Base-by-base conservation (phyloP, 176 grass and related monocot genomes). In the Melocanna baccifera region DNA sequence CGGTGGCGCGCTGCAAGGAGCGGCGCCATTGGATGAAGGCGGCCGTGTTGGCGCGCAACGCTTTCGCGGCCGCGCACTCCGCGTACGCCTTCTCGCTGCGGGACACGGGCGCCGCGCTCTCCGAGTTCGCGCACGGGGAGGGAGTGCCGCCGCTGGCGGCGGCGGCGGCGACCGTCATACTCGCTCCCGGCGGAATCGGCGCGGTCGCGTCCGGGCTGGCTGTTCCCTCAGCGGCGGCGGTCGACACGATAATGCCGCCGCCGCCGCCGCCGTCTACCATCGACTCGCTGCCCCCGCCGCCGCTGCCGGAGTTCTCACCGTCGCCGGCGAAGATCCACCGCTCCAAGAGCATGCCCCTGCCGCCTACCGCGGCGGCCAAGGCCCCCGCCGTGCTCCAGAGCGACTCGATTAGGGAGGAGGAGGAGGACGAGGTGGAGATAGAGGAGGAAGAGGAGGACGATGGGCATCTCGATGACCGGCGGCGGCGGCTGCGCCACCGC, bases 1-100 rank as follows among this genome's bases (percentile, higher is more conserved):
- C 89, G 43, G 96, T 99, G 67, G 86, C 87, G 84, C 86, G 90
- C 12, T 99, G 96, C 86, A 95, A 94, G 90, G 96, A 96, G 80
- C 87, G 93, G 63, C 83, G 93, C 7, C 93, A 94, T 69, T 72
- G 59, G 42, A 99, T 99, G 93, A 94, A 96, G 83, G 39, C 80
- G 36, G 93, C 91, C 47, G 93, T 99, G 5, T 71, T 74, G 16
- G 87, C 88, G 25, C 93, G 96, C 50, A 96, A 94, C 88, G 91
- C 93, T 30, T 99, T 99, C 89, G 91, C 96, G 0, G 89, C 91
- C 16, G 93, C 89, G 39, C 93, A 99, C 86, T 92, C 96, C 19
- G 89, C 88, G 5, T 99, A 99, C 81, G 89, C 91, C 32, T 73
- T 78, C 23, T 90, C 89, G 14, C 83, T 99, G 39, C 72, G 89